Conservation (phyloP, 257 asterid genomes). For the Jasminum sambac region DNA sequence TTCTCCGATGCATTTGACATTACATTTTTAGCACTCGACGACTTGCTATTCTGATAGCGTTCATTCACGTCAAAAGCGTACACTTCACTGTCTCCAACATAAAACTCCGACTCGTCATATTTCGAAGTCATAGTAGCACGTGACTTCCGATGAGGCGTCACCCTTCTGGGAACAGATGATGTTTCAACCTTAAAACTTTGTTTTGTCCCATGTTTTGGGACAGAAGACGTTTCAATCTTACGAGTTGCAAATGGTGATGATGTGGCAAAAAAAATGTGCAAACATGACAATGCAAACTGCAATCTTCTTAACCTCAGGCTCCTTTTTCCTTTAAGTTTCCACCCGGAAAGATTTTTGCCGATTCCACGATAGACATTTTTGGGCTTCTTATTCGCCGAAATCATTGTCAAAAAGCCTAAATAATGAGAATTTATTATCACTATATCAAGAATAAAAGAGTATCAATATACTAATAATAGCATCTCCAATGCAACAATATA, state of each 20-base stretch:
- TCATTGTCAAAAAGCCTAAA: too few relatives aligned
- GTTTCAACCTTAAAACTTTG: background rate
- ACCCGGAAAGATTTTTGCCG: background rate
- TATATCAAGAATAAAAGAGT: too few relatives aligned
- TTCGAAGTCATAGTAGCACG: background rate
- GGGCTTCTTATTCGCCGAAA: too few relatives aligned
- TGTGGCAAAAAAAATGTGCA: background rate
- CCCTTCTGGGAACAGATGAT: background rate
- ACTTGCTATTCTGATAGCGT: slow-evolving; percentile 45
- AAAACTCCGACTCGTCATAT: background rate
- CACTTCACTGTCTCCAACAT: background rate
- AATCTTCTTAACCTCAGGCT: background rate
- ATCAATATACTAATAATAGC: too few relatives aligned
- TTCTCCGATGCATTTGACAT: slow-evolving; percentile 34
- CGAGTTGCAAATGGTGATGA: background rate
- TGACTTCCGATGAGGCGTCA: background rate
- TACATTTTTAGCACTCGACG: slow-evolving; percentile 30
- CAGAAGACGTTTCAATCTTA: background rate
- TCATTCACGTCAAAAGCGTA: background rate
- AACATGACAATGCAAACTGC: background rate
- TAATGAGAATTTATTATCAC: too few relatives aligned
- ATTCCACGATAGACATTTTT: too few relatives aligned
- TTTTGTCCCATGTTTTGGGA: background rate
- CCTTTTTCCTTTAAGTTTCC: background rate
- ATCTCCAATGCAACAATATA: too few relatives aligned